These are phyloP conservation scores for Jackrogersella minutella DNA, from an alignment of 495 filamentous ascomycete species.

Conservation along the genomic window DNA sequence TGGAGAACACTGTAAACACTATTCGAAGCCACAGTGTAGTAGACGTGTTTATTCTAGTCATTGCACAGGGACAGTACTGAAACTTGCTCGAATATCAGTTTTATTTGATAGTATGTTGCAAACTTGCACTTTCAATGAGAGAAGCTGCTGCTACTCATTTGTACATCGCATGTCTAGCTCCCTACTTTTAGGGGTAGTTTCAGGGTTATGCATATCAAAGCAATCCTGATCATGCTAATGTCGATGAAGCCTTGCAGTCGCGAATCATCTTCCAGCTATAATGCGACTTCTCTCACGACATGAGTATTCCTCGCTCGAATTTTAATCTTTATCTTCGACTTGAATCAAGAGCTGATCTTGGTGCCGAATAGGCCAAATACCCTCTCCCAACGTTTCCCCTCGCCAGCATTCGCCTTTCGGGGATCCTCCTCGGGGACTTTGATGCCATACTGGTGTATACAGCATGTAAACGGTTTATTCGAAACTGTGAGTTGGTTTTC, in stretches of 20 bases:
- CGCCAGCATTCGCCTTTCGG: slow-evolving; percentile 44
- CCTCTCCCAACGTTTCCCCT: slow-evolving; percentile 55
- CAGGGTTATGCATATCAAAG: neutral
- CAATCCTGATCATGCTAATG: neutral
- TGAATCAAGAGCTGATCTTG: slow-evolving; percentile 48
- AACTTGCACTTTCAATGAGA: neutral
- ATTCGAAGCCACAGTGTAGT: too few species aligned
- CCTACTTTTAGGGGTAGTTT: neutral
- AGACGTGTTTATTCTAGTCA: too few species aligned
- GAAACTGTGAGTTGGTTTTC: slow-evolving; percentile 39
- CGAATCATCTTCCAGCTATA: neutral
- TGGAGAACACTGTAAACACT: too few species aligned
- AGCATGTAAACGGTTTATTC: slow-evolving; percentile 67
- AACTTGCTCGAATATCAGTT: too few species aligned
- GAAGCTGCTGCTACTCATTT: neutral
- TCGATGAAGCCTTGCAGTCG: neutral
- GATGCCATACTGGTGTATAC: slow-evolving; percentile 68
- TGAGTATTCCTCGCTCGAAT: neutral
- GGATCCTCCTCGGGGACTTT: slow-evolving; percentile 41
- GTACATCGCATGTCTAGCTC: neutral
- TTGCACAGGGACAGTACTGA: too few species aligned
- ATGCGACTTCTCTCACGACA: neutral
- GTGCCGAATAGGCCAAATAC: slow-evolving; percentile 65
- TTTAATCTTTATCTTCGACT: too few species aligned
- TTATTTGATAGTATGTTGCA: neutral